These are phyloP conservation scores for Penicillium paradoxum DNA, from an alignment of 495 filamentous ascomycete genomes.

Conservation along the genomic window DNA sequence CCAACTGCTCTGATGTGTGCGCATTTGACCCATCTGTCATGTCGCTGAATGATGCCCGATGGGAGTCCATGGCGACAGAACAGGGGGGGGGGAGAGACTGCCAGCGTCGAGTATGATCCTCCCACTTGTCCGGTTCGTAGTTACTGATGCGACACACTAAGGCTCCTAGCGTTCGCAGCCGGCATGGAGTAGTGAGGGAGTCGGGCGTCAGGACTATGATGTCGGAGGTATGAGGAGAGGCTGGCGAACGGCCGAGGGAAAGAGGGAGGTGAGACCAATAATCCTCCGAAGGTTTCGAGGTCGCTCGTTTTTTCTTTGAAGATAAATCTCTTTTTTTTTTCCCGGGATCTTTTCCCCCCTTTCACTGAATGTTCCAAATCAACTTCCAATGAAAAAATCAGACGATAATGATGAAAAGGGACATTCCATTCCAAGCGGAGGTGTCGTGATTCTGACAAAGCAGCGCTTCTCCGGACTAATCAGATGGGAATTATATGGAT, in stretches of 20 bases:
- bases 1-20: conserved; percentile 30
- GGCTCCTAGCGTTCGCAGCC: background rate
- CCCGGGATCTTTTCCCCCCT: background rate
- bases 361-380: background rate
- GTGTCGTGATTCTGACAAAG: conserved; percentile 33
- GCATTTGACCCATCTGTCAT: conserved; percentile 28
- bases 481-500: conserved; percentile 2
- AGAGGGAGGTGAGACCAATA: conserved; percentile 8
- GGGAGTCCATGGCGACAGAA: conserved; percentile 26
- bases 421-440: conserved; percentile 25
- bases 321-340: background rate
- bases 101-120: conserved; percentile 1
- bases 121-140: background rate
- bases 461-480: conserved; percentile 23
- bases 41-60: conserved; percentile 28
- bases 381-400: conserved; percentile 1
- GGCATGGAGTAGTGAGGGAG: conserved; percentile 1
- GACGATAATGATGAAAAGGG: conserved; percentile 11
- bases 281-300: conserved; percentile 1
- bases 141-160: conserved; percentile 2
- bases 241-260: conserved; percentile 18
- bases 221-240: conserved; percentile 3
- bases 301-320: background rate
- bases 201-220: background rate
- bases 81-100: conserved; percentile 4